These are phyloP conservation scores for Yarrowia bubula DNA, from an alignment of 805 yeast species.

Conservation along the genomic window DNA sequence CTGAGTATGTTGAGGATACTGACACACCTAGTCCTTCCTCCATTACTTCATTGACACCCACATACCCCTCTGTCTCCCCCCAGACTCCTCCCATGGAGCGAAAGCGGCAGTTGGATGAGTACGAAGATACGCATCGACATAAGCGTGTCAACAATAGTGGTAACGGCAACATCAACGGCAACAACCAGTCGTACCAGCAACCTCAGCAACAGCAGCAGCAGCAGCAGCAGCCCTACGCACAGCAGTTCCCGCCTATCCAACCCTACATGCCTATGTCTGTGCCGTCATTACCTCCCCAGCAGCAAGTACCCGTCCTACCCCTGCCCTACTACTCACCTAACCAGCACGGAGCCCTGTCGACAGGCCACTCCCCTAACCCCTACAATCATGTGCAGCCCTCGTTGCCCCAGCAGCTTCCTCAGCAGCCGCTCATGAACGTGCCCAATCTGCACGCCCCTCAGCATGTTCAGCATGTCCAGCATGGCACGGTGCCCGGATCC, in stretches of 20 bases:
- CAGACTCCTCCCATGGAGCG: constrained; percentile 24
- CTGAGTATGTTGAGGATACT: neutral
- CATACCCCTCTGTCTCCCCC: constrained; percentile 7
- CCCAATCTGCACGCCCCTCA: neutral
- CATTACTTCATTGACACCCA: neutral
- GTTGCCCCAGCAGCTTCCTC: neutral
- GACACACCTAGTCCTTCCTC: neutral
- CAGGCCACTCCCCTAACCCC: constrained; percentile 2
- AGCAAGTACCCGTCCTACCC: neutral
- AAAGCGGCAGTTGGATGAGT: constrained; percentile 1
- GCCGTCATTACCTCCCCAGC: neutral
- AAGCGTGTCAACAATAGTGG: neutral
- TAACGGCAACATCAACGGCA: neutral
- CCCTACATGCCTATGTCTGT: neutral
- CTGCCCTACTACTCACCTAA: neutral
- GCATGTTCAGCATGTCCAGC: neutral
- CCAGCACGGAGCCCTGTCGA: neutral
- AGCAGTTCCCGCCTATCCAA: constrained; percentile 8
- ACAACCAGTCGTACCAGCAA: neutral
- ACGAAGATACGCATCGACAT: neutral
- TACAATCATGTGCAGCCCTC: neutral
- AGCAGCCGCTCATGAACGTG: neutral
- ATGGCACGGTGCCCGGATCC: neutral
- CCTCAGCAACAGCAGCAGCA: no score
- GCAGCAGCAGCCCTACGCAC: neutral